Base-by-base conservation (phyloP, 2,329 filamentous ascomycete genomes). In the Fusarium staphyleae region DNA sequence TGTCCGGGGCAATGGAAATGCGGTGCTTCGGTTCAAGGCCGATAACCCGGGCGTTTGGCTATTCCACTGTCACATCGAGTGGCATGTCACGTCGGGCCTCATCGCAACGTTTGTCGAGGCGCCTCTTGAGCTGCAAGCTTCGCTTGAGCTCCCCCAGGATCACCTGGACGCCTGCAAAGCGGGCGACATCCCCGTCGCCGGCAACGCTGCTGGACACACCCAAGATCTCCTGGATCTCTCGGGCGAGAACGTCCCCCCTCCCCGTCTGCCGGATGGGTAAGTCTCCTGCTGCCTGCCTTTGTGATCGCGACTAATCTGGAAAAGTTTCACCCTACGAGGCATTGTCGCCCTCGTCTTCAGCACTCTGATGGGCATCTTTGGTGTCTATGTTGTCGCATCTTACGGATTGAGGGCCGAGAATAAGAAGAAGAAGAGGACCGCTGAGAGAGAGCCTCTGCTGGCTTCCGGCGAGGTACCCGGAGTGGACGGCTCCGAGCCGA, bases 1-100 rank as follows among this genome's bases (percentile, higher is more conserved):
- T 2, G 72, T 91, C 0, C 81, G 80, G 15, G 86, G 87, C 0
- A 78, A 83, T 26, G 88, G 89, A 1, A 85, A 89, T 70, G 81
- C 88, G 18, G 83, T 91, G 10, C 67, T 93, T 16, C 78, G 86
- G n/a, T 88, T 88, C 74, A 75, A 77, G 51, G 84, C 87, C 2
- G 80, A 89, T 66, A 90, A 90, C 61, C 85, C 87, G 10, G 87
- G 83, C 30, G 77, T 89, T 16, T 89, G 86, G 86, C 71, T 89
- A 4, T 89, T 92, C 75, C 89, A 92, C 73, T 93, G 89, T 72
- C 90, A 93, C 69, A 87, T 93, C 46, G 88, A 90, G 68, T 93
- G 88, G 88, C 88, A 91, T 68, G 77, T 90, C 51, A 75, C 81
- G 1, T 85, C 84, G 3, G 88, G 88, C n/a, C 77, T 91, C 3